These are phyloP conservation scores for Tolypocladium sp. DNA, from an alignment of 2,329 filamentous ascomycete genomes.

Conservation along the genomic window DNA sequence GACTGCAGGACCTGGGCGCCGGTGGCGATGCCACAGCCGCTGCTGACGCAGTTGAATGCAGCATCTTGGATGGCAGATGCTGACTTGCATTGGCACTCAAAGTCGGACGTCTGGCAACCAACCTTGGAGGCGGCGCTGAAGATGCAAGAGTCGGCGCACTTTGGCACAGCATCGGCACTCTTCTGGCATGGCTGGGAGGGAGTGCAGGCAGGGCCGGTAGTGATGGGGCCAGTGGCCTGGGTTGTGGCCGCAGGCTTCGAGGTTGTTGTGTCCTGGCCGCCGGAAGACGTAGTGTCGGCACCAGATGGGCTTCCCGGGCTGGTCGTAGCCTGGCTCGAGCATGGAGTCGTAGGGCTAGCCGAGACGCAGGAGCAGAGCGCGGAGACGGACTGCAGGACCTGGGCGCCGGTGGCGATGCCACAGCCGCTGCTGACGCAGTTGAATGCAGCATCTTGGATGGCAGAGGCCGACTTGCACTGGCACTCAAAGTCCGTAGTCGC, in stretches of 20 bases:
- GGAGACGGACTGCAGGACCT: slow-evolving; percentile 10
- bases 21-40: slow-evolving; percentile 8
- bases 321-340: slow-evolving; percentile 2
- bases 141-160: slow-evolving; percentile 15
- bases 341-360: slow-evolving; percentile 11
- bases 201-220: not conserved
- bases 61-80: slow-evolving; percentile 11
- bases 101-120: slow-evolving; percentile 12
- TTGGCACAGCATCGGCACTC: slow-evolving; percentile 12
- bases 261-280: not conserved
- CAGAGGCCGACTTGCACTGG: slow-evolving; percentile 10
- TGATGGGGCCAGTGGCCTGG: not conserved
- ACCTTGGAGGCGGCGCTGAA: slow-evolving; percentile 12
- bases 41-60: slow-evolving; percentile 11
- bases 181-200: slow-evolving; percentile 11
- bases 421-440: slow-evolving; percentile 12
- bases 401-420: slow-evolving; percentile 5
- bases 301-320: not conserved
- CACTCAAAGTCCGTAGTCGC: slow-evolving; percentile 12
- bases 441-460: slow-evolving; percentile 12
- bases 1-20: slow-evolving; percentile 8
- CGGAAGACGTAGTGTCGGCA: not conserved
- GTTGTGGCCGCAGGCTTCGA: not conserved
- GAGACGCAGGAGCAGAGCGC: slow-evolving; percentile 15
- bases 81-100: slow-evolving; percentile 14